phyloP scores from a whole-genome alignment of 2,329 filamentous ascomycete genomes.

The Pyrenophora graminea region DNA sequence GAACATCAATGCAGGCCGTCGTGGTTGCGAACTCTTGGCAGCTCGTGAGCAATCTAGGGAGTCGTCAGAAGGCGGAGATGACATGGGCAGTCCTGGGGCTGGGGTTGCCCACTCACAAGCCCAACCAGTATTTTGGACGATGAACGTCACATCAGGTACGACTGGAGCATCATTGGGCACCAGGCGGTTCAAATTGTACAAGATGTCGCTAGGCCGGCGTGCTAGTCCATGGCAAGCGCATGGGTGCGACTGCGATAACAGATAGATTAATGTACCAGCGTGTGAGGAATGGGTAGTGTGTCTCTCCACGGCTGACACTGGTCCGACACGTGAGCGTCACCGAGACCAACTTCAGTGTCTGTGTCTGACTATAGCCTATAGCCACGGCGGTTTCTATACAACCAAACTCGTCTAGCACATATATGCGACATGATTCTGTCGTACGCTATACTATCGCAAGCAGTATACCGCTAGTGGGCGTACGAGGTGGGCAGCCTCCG shows the following conservation, averaged over 20 bases:
- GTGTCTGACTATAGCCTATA: too few species aligned
- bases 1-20: not conserved
- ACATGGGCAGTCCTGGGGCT: not conserved
- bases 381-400: too few species aligned
- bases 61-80: conserved; percentile 6
- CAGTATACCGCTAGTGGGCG: too few species aligned
- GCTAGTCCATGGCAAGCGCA: conserved; percentile 1
- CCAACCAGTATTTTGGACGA: not conserved
- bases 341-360: not conserved
- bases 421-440: too few species aligned
- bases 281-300: not conserved
- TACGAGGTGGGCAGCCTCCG: too few species aligned
- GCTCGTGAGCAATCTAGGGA: conserved; percentile 3
- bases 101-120: conserved; percentile 4
- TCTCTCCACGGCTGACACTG: not conserved
- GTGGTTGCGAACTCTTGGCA: conserved; percentile 8
- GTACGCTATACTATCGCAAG: too few species aligned
- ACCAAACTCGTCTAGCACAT: too few species aligned
- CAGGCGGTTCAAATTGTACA: not conserved
- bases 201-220: conserved; percentile 2
- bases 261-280: not conserved
- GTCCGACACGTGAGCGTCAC: conserved; percentile 4
- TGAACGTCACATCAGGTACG: conserved; percentile 2
- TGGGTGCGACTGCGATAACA: not conserved
- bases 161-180: not conserved